Base-by-base conservation (phyloP, 257 asterid genomes). In the Rubia yunnanensis region DNA sequence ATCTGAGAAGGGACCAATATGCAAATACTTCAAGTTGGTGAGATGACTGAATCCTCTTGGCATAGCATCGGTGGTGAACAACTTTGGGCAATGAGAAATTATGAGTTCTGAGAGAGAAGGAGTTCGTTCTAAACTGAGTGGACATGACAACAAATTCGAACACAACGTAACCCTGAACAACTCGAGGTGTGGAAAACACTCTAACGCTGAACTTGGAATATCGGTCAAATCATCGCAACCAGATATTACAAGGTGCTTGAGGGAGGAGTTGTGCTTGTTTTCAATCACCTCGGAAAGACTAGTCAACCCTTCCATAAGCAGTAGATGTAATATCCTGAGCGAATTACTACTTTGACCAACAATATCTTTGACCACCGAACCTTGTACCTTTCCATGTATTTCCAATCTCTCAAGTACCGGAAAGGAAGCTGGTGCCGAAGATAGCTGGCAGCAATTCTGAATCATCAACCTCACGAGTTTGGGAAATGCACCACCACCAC, bases 11-110 rank as follows among this genome's bases (percentile, higher is more conserved):
- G 36, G 36, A 32, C 36, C 36, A 6, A 32, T 32, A 2, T 3
- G 6, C 6, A 32, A 6, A 2, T 32, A 3, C 36, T 32, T 32
- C 36, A 76, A 60, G 30, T 63, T 52, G 4, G 26, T 24, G 27
- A 68, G 55, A 32, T 10, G 35, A 8, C 55, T 27, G n/a, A 71
- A 38, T 23, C 64, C 56, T 34, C 36, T 27, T 5, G 70, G 60
- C 5, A 41, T 28, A 39, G 5, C 18, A 27, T 27, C 28, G 1
- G 4, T 11, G 5, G 3, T 32, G 60, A 75, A 49, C 69, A 75
- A 32, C 22, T 72, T 72, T 6, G 65, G 76, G 44, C 78, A 62
- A 11, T 31, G 0, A 24, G 0, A 0, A 23, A 66, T 14, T 7
- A 0, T 0, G 0, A 76, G 8, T 0, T 0, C 0, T 0, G 65